A percentile compares a stretch with the other conserved stretches of the same genome.
phyloP scores from a whole-genome alignment of 495 filamentous ascomycete species.

The Penicillium verhagenii region DNA sequence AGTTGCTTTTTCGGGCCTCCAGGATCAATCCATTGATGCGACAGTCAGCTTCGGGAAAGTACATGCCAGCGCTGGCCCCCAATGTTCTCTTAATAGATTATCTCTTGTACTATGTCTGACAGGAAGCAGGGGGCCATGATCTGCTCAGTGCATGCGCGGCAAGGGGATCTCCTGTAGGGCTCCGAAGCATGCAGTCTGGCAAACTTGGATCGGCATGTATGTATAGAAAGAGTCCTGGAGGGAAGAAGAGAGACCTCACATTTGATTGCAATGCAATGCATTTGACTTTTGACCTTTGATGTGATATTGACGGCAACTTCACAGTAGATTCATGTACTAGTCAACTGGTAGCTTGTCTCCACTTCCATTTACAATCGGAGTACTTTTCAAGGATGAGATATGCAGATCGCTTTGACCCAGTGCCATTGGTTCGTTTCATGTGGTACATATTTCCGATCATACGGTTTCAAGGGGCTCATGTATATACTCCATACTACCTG shows the following conservation, averaged over 20 bases:
- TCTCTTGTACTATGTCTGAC: conserved; percentile 11
- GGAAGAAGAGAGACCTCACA: conserved; percentile 8
- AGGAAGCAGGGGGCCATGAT: conserved; percentile 19
- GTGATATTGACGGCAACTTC: not conserved
- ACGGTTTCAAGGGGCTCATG: not conserved
- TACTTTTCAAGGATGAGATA: not conserved
- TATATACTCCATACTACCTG: not conserved
- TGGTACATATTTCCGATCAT: not conserved
- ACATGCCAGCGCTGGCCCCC: not conserved
- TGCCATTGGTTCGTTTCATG: not conserved
- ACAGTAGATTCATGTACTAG: too few species aligned
- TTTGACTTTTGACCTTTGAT: not conserved
- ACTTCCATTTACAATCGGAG: too few species aligned
- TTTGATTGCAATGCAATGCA: conserved; percentile 5
- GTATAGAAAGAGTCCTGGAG: too few species aligned
- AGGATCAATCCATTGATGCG: too few species aligned
- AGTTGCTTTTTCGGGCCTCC: not conserved
- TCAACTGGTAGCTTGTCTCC: too few species aligned
- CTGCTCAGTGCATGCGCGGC: conserved; percentile 12
- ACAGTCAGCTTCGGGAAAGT: not conserved
- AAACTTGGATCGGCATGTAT: too few species aligned
- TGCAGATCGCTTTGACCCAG: not conserved
- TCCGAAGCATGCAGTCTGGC: conserved; percentile 14
- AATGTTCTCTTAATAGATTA: not conserved
- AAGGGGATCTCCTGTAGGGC: conserved; percentile 8